Conservation (phyloP, 2,329 filamentous ascomycete species). For the Cladosporium colombiae region DNA sequence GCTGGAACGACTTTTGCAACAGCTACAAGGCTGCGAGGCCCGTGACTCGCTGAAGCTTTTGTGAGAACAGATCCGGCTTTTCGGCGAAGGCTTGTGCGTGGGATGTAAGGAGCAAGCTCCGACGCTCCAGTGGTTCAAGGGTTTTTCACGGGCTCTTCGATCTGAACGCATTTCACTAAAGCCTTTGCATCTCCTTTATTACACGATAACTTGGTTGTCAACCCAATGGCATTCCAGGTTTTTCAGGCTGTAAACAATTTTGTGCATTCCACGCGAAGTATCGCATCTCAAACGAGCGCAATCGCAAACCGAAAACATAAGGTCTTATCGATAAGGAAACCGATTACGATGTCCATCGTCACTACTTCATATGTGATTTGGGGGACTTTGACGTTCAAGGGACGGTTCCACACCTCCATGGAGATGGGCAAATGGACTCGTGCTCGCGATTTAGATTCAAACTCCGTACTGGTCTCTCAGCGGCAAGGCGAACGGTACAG, state of each 20-base stretch:
- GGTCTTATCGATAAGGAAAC: not conserved
- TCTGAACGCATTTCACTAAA: not conserved
- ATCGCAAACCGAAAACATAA: not conserved
- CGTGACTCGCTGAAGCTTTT: slow-evolving; percentile 11
- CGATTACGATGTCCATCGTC: not conserved
- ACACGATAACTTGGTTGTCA: not conserved
- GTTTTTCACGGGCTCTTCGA: not conserved
- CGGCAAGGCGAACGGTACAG: too few relatives aligned
- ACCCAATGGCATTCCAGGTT: not conserved
- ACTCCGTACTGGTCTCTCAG: too few relatives aligned
- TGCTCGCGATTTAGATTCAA: too few relatives aligned
- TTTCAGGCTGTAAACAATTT: too few relatives aligned
- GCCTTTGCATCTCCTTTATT: not conserved
- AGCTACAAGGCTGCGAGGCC: slow-evolving; percentile 1
- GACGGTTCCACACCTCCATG: not conserved
- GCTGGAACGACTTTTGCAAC: not conserved
- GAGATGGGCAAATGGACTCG: not conserved
- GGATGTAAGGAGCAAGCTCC: slow-evolving; percentile 11
- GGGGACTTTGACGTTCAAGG: not conserved
- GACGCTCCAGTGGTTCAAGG: not conserved
- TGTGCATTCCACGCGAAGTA: not conserved
- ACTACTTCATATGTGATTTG: not conserved
- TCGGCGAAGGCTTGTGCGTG: slow-evolving; percentile 1
- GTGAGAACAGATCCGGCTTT: not conserved
- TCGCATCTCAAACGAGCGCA: not conserved